A percentile compares a stretch with the other conserved stretches of the same genome.
Conservation (phyloP, 2,329 filamentous ascomycete genomes). For the Claviceps arundinis region DNA sequence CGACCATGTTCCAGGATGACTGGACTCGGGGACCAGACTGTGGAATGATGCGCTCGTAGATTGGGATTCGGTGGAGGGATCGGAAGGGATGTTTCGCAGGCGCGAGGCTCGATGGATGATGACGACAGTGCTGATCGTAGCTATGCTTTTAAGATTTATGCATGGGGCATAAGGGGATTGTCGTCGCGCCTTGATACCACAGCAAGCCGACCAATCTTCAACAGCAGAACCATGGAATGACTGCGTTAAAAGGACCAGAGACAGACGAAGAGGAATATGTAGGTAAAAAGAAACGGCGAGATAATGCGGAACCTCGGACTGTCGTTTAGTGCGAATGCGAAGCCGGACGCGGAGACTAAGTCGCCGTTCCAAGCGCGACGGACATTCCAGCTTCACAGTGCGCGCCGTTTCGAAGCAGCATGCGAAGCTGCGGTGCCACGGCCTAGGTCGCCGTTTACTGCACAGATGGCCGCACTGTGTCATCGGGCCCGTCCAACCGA, state of each 20-base stretch:
- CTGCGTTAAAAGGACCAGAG: background rate
- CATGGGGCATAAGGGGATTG: background rate
- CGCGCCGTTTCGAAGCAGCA: background rate
- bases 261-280: too few species aligned
- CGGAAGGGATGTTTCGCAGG: background rate
- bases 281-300: background rate
- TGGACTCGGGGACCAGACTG: background rate
- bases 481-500: too few species aligned
- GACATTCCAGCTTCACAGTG: background rate
- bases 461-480: too few species aligned
- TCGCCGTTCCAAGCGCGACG: conserved; percentile 1
- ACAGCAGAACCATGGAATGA: background rate
- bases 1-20: conserved; percentile 1
- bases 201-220: background rate
- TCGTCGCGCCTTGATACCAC: background rate
- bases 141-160: too few species aligned
- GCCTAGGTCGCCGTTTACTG: too few species aligned
- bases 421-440: too few species aligned
- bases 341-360: background rate
- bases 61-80: background rate
- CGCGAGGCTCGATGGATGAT: too few species aligned
- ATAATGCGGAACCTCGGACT: background rate
- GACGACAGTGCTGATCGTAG: too few species aligned
- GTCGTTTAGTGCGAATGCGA: background rate
- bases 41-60: background rate